phyloP scores from a whole-genome alignment of 345 rosid genomes.

The Eucalyptus fibrosa region DNA sequence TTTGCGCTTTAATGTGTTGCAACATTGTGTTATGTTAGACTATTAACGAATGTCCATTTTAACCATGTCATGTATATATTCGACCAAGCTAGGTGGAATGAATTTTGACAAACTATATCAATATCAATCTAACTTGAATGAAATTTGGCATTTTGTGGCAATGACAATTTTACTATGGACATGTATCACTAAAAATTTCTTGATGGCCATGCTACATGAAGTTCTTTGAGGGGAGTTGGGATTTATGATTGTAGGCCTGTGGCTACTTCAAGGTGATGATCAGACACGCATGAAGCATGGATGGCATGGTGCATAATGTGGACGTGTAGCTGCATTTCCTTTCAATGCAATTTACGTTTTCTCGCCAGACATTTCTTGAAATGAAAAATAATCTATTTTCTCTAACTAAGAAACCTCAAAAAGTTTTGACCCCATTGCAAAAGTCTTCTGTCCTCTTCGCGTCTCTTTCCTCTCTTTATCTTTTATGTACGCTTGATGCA shows the following conservation, averaged over 20 bases:
- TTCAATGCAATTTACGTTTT: not conserved
- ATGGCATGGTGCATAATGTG: not conserved
- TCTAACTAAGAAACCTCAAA: not conserved
- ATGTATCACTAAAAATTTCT: not conserved
- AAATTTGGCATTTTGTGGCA: not conserved
- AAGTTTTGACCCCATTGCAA: too few relatives aligned
- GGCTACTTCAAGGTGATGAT: not conserved
- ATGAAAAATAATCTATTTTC: not conserved
- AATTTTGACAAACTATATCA: not conserved
- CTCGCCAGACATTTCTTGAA: not conserved
- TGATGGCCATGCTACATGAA: not conserved
- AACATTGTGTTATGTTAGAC: not conserved
- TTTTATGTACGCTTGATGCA: too few relatives aligned
- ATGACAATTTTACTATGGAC: not conserved
- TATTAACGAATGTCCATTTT: not conserved
- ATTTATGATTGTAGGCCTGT: not conserved
- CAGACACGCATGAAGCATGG: not conserved
- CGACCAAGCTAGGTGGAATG: not conserved
- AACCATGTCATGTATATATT: not conserved
- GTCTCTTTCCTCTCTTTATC: too few relatives aligned
- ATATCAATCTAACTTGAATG: not conserved
- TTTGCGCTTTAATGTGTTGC: not conserved
- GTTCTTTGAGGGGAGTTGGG: not conserved
- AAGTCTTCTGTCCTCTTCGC: too few relatives aligned
- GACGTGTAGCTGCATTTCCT: not conserved